Percentiles rank a stretch among this genome's conserved stretches.
Conservation (phyloP, 2,329 filamentous ascomycete species). For the Cercospora berteroae region DNA sequence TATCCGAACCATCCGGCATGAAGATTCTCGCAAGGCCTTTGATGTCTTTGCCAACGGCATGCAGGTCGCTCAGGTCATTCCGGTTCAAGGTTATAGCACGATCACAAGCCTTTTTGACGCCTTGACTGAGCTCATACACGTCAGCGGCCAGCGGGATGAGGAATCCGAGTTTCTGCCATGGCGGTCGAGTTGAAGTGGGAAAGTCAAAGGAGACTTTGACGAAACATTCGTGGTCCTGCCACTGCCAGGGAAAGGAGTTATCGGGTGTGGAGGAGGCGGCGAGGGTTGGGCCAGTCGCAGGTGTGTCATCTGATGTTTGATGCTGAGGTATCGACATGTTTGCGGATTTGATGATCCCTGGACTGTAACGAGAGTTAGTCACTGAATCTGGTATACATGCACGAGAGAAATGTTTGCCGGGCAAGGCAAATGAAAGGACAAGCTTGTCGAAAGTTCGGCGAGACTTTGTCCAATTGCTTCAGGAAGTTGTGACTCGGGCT, state of each 20-base stretch:
- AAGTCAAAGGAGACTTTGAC: background rate
- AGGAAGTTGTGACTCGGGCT: background rate
- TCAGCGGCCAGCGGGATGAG: background rate
- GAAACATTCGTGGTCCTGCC: background rate
- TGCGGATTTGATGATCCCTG: background rate
- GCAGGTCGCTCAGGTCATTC: background rate
- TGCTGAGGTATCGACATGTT: background rate
- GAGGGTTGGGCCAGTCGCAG: background rate
- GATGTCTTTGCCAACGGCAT: background rate
- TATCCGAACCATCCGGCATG: background rate
- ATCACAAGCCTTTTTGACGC: background rate
- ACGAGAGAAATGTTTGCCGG: background rate
- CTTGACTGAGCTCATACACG: background rate
- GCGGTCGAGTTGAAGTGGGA: background rate
- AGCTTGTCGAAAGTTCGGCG: background rate
- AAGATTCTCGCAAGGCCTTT: background rate
- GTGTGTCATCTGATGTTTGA: background rate
- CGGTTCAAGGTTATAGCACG: background rate
- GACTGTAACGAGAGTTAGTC: background rate
- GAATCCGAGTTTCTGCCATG: background rate
- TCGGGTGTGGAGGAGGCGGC: background rate
- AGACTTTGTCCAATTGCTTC: background rate
- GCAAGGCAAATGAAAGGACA: background rate
- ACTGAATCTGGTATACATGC: background rate
- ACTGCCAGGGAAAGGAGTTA: background rate